Base-by-base conservation (phyloP, 2,329 filamentous ascomycete species). In the Diaporthe ilicicola region DNA sequence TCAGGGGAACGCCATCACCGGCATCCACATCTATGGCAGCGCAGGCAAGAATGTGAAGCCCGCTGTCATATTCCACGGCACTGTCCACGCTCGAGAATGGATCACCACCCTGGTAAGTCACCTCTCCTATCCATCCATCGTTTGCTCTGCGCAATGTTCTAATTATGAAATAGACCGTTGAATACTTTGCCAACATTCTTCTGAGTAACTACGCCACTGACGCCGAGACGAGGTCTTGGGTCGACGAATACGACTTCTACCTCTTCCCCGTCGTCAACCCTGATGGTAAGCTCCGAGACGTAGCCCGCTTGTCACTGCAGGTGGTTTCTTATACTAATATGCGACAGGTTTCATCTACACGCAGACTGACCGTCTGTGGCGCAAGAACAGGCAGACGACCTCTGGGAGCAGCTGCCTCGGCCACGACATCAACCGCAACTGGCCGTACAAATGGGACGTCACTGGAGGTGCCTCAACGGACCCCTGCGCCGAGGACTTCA, bases 231-330 rank as follows among this genome's bases (percentile, higher is more conserved):
- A 59, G 50, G 61, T 8, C 27, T 1, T 68, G 88, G 67, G 83
- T 92, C 29, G 84, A 91, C 78, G 87, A 84, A 69, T 91, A 90
- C 76, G 91, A 93, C 79, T 90, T 90, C 74, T 91, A 90, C 78
- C 85, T 92, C 74, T 84, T 91, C 72, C 89, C 89, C 3, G 80
- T 91, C 29, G 88, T 89, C 19, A 91, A 91, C 76, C 88, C 88
- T 0, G 89, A 91, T 69, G 88, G 86, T 86, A 76, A 75, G 81
- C 67, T 17, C 0, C 10, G 17, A n/a, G 17, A 44, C 8, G n/a
- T n/a, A 29, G 2, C 24, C 53, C 9, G 9, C 6, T 55, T 1
- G 3, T 44, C 24, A n/a, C 12, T 37, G 27, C 3, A 15, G 19
- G 15, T 27, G 27, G 34, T 34, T 6, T 22, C 2, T 1, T 19